Evolutionary conservation across 805 yeast species (phyloP).

Genomic region (Zygosaccharomyces siamensis): DNA sequence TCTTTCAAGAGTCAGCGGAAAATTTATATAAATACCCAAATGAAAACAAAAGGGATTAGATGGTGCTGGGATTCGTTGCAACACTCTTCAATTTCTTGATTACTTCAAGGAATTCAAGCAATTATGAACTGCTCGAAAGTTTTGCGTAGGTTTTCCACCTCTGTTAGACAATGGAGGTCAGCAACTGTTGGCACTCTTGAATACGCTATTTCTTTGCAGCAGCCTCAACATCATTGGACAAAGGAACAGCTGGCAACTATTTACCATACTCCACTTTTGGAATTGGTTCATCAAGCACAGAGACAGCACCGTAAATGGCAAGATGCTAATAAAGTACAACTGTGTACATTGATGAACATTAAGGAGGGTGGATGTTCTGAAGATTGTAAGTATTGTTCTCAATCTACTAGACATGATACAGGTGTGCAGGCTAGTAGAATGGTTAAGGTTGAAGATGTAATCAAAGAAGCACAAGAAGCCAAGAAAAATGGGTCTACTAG

Average conservation of each 20-base stretch:
- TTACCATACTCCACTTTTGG: constrained; percentile 62
- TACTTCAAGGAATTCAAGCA: neutral
- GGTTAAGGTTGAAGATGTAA: constrained; percentile 56
- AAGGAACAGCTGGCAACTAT: constrained; percentile 54
- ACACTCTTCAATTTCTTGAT: neutral
- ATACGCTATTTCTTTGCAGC: constrained; percentile 31
- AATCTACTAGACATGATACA: constrained; percentile 62
- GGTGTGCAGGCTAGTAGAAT: constrained; percentile 67
- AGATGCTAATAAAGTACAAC: constrained; percentile 64
- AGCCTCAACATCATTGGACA: constrained; percentile 49
- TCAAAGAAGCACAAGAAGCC: constrained; percentile 59
- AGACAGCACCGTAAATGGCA: constrained; percentile 62
- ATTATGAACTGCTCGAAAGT: neutral
- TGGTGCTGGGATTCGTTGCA: neutral
- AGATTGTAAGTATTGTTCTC: constrained; percentile 79
- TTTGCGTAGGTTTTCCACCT: neutral
- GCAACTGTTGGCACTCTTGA: constrained; percentile 3
- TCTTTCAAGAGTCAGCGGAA: neutral
- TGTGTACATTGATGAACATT: constrained; percentile 70
- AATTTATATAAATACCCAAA: neutral
- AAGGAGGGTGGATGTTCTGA: constrained; percentile 81
- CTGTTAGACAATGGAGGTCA: neutral
- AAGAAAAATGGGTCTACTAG: constrained; percentile 68
- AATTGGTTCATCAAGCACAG: constrained; percentile 56
- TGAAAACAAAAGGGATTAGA: neutral